Evolutionary conservation across 108 stramenopile species (phyloP).

Genomic region (Cylindrotheca closterium): DNA sequence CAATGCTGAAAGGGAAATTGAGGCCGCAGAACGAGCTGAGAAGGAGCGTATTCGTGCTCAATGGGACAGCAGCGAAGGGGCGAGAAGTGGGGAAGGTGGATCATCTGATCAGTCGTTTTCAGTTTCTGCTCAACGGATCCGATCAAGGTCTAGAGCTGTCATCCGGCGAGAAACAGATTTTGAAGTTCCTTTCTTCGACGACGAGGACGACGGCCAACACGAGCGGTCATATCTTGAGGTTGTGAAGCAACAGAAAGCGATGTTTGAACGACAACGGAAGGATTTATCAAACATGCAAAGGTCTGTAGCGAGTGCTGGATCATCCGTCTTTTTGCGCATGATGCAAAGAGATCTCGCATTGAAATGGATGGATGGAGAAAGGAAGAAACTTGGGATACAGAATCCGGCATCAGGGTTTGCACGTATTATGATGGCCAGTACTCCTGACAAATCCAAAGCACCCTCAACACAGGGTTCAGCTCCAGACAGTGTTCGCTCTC

Average conservation of each 20-base stretch:
- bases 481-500: no score
- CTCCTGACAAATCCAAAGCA: no score
- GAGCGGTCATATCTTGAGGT: constrained; percentile 71
- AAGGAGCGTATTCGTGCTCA: constrained; percentile 67
- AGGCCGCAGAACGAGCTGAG: constrained; percentile 70
- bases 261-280: constrained; percentile 69
- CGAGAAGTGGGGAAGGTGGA: constrained; percentile 17
- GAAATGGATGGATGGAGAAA: constrained; percentile 39
- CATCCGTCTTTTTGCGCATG: constrained; percentile 28
- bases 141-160: constrained; percentile 9
- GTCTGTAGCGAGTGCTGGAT: constrained; percentile 37
- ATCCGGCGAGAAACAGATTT: constrained; percentile 66
- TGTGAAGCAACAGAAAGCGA: constrained; percentile 62
- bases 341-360: constrained; percentile 27
- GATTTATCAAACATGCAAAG: constrained; percentile 49
- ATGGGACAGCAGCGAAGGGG: constrained; percentile 56
- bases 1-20: constrained; percentile 73
- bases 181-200: constrained; percentile 85
- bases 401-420: no score
- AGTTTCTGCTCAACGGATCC: constrained; percentile 23
- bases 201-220: constrained; percentile 67
- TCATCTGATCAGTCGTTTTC: constrained; percentile 1
- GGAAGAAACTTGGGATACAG: constrained; percentile 16
- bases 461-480: no score
- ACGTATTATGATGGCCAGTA: no score